Conservation (phyloP, 148 eudicot species). For the Dianthus caryophyllus region DNA sequence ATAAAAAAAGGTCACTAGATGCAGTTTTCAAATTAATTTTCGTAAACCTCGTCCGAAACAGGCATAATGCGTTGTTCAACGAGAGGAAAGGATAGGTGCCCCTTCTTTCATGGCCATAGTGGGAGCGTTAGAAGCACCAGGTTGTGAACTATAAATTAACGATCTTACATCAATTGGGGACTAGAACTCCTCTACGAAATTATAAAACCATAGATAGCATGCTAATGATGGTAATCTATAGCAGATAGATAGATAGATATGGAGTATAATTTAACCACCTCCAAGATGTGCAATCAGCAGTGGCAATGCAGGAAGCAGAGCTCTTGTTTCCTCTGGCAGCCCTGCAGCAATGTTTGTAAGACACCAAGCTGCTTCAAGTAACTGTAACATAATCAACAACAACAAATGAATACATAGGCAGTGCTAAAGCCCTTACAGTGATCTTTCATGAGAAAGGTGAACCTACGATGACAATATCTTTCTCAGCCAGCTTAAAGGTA, state of each 20-base stretch:
- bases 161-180: neutral
- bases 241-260: neutral
- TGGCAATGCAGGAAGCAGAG: conserved; percentile 88
- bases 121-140: no score
- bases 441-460: neutral
- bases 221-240: neutral
- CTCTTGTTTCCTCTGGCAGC: conserved; percentile 84
- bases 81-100: no score
- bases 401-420: conserved; percentile 6
- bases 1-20: neutral
- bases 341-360: conserved; percentile 97
- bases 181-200: neutral
- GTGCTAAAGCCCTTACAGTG: neutral
- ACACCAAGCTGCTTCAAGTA: conserved; percentile 99
- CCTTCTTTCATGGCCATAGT: no score
- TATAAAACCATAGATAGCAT: neutral
- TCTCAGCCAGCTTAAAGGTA: conserved; percentile 2
- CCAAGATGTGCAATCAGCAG: conserved; percentile 93
- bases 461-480: neutral
- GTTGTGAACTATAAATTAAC: neutral
- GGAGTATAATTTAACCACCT: conserved; percentile 42
- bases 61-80: no score
- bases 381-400: conserved; percentile 39
- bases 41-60: neutral
- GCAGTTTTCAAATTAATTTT: neutral